Conservation (phyloP, 495 filamentous ascomycete species). For the Astrothelium macrocarpum region DNA sequence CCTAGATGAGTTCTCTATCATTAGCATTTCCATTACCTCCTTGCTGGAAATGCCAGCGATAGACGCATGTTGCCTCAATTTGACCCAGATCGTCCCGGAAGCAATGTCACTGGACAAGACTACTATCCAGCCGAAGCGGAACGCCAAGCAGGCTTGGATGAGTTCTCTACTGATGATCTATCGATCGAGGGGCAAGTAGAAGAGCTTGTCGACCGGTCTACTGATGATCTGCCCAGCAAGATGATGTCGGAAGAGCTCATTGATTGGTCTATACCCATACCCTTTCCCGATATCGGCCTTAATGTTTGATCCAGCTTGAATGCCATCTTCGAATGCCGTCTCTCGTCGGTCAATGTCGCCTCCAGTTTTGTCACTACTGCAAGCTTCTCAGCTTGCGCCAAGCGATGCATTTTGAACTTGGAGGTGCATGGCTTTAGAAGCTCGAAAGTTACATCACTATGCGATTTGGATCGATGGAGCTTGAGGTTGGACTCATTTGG, state of each 20-base stretch:
- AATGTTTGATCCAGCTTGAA: conserved; percentile 6
- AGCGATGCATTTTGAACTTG: too few relatives aligned
- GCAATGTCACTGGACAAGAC: not conserved
- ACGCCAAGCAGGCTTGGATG: not conserved
- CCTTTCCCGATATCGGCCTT: conserved; percentile 2
- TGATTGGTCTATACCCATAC: not conserved
- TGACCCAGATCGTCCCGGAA: not conserved
- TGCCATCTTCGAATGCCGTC: not conserved
- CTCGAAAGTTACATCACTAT: too few relatives aligned
- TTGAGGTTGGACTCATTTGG: too few relatives aligned
- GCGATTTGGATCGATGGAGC: too few relatives aligned
- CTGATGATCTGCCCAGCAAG: not conserved
- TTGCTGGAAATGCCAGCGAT: not conserved
- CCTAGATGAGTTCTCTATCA: not conserved
- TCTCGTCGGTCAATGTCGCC: not conserved
- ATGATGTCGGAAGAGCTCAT: conserved; percentile 16
- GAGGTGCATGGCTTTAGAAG: too few relatives aligned
- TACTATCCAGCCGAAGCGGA: not conserved
- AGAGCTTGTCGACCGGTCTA: too few relatives aligned
- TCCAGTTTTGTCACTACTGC: not conserved
- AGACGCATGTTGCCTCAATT: not conserved
- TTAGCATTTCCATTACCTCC: not conserved
- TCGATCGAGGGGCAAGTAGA: too few relatives aligned
- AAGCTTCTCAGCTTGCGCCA: too few relatives aligned
- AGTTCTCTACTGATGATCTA: not conserved